phyloP scores from a whole-genome alignment of 2,329 filamentous ascomycete genomes.

The Pseudofabraea citricarpa region DNA sequence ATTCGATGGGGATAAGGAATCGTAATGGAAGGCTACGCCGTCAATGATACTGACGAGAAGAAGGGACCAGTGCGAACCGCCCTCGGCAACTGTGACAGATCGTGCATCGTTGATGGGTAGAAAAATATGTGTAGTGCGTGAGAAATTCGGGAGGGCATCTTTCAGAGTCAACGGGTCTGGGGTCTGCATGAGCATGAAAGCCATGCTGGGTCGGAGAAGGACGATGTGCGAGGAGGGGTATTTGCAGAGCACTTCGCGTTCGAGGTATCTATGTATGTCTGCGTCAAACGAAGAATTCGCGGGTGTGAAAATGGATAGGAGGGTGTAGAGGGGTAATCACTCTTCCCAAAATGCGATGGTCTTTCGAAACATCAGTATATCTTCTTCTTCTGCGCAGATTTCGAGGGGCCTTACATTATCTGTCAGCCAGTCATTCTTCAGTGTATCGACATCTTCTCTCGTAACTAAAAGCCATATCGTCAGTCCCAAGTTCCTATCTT shows the following conservation, averaged over 20 bases:
- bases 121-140: conserved; percentile 83
- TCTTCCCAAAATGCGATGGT: conserved; percentile 99
- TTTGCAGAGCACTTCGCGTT: conserved; percentile 76
- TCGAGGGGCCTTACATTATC: conserved; percentile 68
- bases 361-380: conserved; percentile 39
- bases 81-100: conserved; percentile 73
- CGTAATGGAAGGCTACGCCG: conserved; percentile 93
- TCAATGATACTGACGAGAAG: conserved; percentile 86
- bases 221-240: conserved; percentile 83
- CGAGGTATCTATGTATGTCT: conserved; percentile 59
- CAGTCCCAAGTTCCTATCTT: conserved; percentile 12
- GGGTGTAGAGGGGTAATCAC: conserved; percentile 39
- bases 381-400: conserved; percentile 5
- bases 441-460: conserved; percentile 79
- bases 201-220: conserved; percentile 88
- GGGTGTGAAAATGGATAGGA: no score
- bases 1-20: conserved; percentile 76
- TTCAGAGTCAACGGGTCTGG: conserved; percentile 49
- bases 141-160: conserved; percentile 76
- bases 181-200: conserved; percentile 81
- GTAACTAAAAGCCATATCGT: conserved; percentile 57
- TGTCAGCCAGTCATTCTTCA: conserved; percentile 92
- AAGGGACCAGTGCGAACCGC: conserved; percentile 91
- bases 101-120: conserved; percentile 89
- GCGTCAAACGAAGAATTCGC: no score